Conservation (phyloP, 1,284 basidiomycete species). For the Pterulicium gracile region DNA sequence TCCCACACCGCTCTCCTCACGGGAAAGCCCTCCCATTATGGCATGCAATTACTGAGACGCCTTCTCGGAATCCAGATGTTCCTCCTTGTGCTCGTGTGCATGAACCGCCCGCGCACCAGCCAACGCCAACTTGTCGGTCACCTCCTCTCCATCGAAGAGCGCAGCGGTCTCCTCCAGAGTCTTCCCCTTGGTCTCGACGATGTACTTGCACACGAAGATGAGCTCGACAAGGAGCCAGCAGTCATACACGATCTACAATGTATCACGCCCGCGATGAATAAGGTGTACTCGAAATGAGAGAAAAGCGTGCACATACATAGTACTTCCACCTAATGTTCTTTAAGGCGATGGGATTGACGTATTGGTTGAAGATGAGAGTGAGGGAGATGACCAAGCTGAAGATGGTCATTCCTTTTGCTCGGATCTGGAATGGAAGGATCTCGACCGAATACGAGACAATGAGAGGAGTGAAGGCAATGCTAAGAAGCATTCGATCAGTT, state of each 20-base stretch:
- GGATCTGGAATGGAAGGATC: slow-evolving; percentile 59
- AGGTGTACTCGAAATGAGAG: background rate
- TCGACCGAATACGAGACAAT: slow-evolving; percentile 69
- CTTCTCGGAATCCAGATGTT: slow-evolving; percentile 18
- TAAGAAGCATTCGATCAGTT: slow-evolving; percentile 16
- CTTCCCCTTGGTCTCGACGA: slow-evolving; percentile 63
- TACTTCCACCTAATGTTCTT: slow-evolving; percentile 53
- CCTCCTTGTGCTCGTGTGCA: slow-evolving; percentile 21
- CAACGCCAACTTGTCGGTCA: slow-evolving; percentile 27
- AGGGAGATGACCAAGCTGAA: slow-evolving; percentile 58
- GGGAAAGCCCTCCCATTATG: no score
- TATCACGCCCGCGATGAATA: slow-evolving; percentile 1
- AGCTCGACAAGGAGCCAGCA: slow-evolving; percentile 56
- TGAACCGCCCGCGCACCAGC: slow-evolving; percentile 2
- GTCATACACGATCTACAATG: slow-evolving; percentile 47
- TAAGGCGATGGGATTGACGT: slow-evolving; percentile 69
- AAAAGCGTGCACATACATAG: slow-evolving; percentile 27
- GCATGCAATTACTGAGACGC: background rate
- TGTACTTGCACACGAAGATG: slow-evolving; percentile 51
- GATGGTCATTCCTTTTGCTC: slow-evolving; percentile 71
- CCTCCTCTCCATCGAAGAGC: slow-evolving; percentile 60
- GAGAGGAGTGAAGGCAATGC: slow-evolving; percentile 63
- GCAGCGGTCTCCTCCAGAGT: slow-evolving; percentile 67
- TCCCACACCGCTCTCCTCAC: no score
- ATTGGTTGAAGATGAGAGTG: slow-evolving; percentile 72